Conservation (phyloP, 331 rosid genomes). For the Quercus lobata region DNA sequence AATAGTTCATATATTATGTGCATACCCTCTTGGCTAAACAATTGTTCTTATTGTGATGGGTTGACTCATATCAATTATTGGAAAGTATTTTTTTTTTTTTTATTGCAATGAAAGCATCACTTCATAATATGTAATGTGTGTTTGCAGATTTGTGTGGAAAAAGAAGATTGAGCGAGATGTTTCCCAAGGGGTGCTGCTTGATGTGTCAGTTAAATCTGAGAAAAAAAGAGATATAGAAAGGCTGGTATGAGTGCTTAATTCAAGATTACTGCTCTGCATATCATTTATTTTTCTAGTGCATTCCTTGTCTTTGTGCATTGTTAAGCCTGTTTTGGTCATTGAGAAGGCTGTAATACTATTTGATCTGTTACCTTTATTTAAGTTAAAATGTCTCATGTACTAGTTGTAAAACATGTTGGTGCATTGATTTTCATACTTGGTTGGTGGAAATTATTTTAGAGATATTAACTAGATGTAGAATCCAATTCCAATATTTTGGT, state of each 20-base stretch:
- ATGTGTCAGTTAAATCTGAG: constrained; percentile 67
- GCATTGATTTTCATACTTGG: constrained; percentile 11
- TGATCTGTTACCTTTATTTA: neutral
- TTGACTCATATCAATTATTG: neutral
- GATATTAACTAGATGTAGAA: neutral
- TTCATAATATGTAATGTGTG: constrained; percentile 3
- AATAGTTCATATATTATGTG: neutral
- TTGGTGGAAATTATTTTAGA: neutral
- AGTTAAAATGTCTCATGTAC: neutral
- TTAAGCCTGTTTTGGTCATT: neutral
- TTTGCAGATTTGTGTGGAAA: constrained; percentile 87
- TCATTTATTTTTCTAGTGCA: neutral
- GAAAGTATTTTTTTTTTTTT: neutral
- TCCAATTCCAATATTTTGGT: too few species aligned
- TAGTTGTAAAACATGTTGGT: neutral
- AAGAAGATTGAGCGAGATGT: constrained; percentile 97
- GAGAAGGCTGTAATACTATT: neutral
- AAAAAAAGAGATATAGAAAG: constrained; percentile 75
- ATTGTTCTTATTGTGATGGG: neutral
- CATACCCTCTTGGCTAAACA: neutral
- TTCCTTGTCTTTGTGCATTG: neutral
- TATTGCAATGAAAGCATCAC: neutral
- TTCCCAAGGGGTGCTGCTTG: constrained; percentile 61
- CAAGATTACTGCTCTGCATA: neutral
- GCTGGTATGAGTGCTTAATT: constrained; percentile 53